Conservation (phyloP, 164 flowering plant species). For the Magnolia sinica region DNA sequence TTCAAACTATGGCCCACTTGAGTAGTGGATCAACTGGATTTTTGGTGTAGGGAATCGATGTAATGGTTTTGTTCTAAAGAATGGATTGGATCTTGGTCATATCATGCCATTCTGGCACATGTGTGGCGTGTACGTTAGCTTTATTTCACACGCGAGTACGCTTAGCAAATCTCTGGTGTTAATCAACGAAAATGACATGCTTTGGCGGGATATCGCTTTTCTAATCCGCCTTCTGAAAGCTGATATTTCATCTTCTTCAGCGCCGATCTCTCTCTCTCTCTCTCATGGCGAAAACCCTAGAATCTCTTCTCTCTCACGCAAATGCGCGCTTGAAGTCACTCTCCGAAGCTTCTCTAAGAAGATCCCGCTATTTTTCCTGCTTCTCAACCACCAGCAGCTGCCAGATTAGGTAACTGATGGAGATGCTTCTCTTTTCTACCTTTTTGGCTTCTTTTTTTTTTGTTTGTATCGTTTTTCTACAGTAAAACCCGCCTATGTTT, state of each 20-base stretch:
- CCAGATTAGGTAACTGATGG: slow-evolving; percentile 24
- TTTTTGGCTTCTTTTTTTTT: neutral
- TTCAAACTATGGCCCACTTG: too few species aligned
- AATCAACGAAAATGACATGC: slow-evolving; percentile 20
- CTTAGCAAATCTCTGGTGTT: neutral
- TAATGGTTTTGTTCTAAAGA: too few species aligned
- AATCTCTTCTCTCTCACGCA: slow-evolving; percentile 1
- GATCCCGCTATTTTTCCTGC: slow-evolving; percentile 17
- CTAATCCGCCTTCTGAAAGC: slow-evolving; percentile 8
- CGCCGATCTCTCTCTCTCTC: neutral
- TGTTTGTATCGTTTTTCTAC: slow-evolving; percentile 5
- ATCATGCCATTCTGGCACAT: too few species aligned
- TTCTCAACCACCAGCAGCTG: slow-evolving; percentile 18
- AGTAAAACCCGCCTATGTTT: neutral
- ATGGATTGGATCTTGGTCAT: too few species aligned
- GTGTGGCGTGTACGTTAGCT: too few species aligned
- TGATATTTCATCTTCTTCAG: slow-evolving; percentile 8
- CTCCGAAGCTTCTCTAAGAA: slow-evolving; percentile 9
- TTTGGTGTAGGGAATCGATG: too few species aligned
- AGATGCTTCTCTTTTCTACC: neutral
- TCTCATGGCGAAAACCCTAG: slow-evolving; percentile 17
- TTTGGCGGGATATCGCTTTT: slow-evolving; percentile 28
- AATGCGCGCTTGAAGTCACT: slow-evolving; percentile 3
- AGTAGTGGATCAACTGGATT: too few species aligned
- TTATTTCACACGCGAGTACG: too few species aligned